These are phyloP conservation scores for Drechslerella dactyloides DNA, from an alignment of 2,329 filamentous ascomycete genomes.

Conservation along the genomic window DNA sequence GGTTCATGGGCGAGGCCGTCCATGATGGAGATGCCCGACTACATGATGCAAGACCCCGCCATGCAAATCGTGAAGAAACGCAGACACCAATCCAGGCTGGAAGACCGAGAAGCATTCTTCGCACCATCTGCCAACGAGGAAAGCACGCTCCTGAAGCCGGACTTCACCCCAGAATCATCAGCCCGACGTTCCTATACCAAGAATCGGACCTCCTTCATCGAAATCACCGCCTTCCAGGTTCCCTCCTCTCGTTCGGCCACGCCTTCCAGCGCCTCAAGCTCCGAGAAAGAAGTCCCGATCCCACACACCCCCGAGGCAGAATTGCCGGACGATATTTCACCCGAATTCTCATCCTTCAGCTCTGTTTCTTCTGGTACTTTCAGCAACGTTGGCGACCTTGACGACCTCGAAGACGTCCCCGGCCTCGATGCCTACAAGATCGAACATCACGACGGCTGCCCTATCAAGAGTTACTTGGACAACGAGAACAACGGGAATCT, in stretches of 20 bases:
- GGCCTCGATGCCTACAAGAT: constrained; percentile 41
- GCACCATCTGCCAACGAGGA: constrained; percentile 20
- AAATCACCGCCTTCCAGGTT: constrained; percentile 49
- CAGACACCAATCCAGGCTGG: constrained; percentile 45
- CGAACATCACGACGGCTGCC: constrained; percentile 43
- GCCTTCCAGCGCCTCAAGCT: constrained; percentile 24
- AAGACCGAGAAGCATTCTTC: constrained; percentile 36
- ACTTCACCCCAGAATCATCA: constrained; percentile 32
- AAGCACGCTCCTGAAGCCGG: constrained; percentile 29
- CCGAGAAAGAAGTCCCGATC: constrained; percentile 41
- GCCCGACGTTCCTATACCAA: constrained; percentile 39
- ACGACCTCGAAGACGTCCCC: constrained; percentile 34
- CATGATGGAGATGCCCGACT: constrained; percentile 31
- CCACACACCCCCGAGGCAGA: constrained; percentile 45
- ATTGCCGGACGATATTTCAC: constrained; percentile 43
- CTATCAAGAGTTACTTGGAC: constrained; percentile 44
- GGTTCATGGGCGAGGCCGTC: constrained; percentile 39
- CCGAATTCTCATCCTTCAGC: constrained; percentile 49
- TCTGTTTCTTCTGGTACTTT: constrained; percentile 49
- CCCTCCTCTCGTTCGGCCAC: constrained; percentile 34
- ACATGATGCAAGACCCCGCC: constrained; percentile 45
- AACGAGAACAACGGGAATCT: constrained; percentile 18
- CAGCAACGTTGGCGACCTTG: constrained; percentile 45
- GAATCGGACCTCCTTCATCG: constrained; percentile 43
- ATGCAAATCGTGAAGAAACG: constrained; percentile 50